Conservation (phyloP, 345 rosid genomes). For the Sonneratia alba region DNA sequence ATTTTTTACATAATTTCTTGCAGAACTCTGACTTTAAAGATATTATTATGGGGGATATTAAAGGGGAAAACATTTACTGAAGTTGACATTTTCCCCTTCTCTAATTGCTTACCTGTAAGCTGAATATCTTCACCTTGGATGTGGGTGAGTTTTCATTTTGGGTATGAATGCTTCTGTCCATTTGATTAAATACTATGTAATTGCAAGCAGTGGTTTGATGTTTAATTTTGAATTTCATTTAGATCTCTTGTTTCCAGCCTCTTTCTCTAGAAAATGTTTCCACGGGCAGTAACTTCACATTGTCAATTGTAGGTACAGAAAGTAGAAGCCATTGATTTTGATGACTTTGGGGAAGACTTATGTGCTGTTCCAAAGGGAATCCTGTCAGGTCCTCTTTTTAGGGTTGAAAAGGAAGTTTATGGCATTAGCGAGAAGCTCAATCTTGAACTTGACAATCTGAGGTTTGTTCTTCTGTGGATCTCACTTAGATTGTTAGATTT, state of each 20-base stretch:
- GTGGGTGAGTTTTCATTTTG: neutral
- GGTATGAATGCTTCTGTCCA: neutral
- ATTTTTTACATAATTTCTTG: neutral
- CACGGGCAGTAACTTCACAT: neutral
- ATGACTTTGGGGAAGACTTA: conserved; percentile 41
- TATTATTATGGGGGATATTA: neutral
- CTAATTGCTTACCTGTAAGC: neutral
- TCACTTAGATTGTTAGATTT: neutral
- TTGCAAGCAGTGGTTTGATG: neutral
- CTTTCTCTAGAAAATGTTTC: neutral
- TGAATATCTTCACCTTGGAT: neutral
- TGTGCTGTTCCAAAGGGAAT: conserved; percentile 22
- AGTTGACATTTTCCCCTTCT: neutral
- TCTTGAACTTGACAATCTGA: neutral
- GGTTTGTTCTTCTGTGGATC: neutral
- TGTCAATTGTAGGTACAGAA: conserved; percentile 18
- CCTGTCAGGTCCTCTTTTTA: conserved; percentile 16
- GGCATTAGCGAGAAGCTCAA: neutral
- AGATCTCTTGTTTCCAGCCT: neutral
- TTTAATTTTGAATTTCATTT: neutral
- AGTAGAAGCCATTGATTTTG: conserved; percentile 21
- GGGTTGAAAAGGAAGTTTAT: conserved; percentile 11
- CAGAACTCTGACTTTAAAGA: neutral
- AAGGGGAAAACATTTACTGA: neutral
- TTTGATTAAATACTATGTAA: neutral